Percentiles rank a stretch among this genome's conserved stretches.
phyloP scores from a whole-genome alignment of 768 basidiomycete genomes.

The Saitozyma sp. region DNA sequence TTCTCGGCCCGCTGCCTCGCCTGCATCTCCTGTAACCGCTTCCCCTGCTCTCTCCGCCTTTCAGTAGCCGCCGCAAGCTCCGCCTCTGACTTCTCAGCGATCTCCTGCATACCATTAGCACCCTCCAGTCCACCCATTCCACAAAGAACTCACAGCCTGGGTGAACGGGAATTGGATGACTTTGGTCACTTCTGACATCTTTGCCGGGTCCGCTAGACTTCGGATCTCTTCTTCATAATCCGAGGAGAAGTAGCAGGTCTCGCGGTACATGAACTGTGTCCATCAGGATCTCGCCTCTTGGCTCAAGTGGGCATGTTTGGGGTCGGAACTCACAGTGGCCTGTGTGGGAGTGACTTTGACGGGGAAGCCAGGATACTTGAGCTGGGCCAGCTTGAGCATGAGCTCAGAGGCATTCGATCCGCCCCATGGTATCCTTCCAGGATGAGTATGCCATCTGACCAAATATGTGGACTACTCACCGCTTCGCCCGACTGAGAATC shows the following conservation, averaged over 20 bases:
- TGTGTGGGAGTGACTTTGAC: slow-evolving; percentile 75
- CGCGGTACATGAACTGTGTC: slow-evolving; percentile 82
- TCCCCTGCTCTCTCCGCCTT: slow-evolving; percentile 79
- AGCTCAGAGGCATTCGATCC: slow-evolving; percentile 86
- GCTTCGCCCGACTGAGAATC: slow-evolving; percentile 78
- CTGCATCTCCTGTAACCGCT: slow-evolving; percentile 85
- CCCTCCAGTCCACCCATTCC: not conserved
- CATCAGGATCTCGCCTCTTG: not conserved
- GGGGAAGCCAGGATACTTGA: slow-evolving; percentile 93
- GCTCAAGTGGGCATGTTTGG: not conserved
- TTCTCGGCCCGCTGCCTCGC: slow-evolving; percentile 82
- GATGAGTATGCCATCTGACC: not conserved
- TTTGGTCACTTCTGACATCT: slow-evolving; percentile 65
- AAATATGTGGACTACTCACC: slow-evolving; percentile 59
- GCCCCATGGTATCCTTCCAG: slow-evolving; percentile 85
- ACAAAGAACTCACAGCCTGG: slow-evolving; percentile 44
- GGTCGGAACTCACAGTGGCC: slow-evolving; percentile 63
- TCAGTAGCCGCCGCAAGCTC: slow-evolving; percentile 76
- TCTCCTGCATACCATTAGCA: slow-evolving; percentile 47
- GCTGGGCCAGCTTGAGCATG: slow-evolving; percentile 85
- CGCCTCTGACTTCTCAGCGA: slow-evolving; percentile 87
- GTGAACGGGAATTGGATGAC: slow-evolving; percentile 87
- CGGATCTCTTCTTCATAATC: slow-evolving; percentile 74
- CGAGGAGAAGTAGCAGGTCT: slow-evolving; percentile 75
- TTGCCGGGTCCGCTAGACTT: slow-evolving; percentile 65